Evolutionary conservation across 2,329 filamentous ascomycete genomes (phyloP).

Genomic region (Scedosporium apiospermum): DNA sequence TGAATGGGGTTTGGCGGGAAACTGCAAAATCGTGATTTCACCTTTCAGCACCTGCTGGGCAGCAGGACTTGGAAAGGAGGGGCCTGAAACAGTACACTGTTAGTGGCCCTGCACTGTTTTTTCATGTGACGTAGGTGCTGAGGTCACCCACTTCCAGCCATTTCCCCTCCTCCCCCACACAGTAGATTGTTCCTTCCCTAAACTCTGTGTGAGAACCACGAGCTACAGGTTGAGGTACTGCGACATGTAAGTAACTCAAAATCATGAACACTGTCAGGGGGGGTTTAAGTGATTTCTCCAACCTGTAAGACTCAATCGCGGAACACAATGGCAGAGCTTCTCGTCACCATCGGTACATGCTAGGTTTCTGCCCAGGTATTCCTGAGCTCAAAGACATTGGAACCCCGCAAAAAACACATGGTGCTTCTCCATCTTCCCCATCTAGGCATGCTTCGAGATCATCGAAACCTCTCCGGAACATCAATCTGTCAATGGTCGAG

Average conservation of each 20-base stretch:
- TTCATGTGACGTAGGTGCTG: not conserved
- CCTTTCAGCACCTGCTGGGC: not conserved
- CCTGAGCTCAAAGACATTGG: slow-evolving; percentile 1
- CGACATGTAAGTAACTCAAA: not conserved
- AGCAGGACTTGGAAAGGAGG: not conserved
- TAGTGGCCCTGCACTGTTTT: not conserved
- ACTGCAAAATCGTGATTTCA: not conserved
- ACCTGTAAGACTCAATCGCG: not conserved
- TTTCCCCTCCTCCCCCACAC: slow-evolving; percentile 2
- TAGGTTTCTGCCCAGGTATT: not conserved
- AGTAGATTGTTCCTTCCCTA: not conserved
- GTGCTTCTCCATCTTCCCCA: not conserved
- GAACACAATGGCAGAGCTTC: not conserved
- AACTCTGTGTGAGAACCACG: not conserved
- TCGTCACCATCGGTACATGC: slow-evolving; percentile 1
- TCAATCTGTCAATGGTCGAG: not conserved
- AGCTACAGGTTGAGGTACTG: not conserved
- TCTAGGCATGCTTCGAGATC: not conserved
- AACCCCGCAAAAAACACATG: slow-evolving; percentile 3
- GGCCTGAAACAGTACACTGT: not conserved
- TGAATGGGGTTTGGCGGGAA: not conserved
- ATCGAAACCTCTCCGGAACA: slow-evolving; percentile 1
- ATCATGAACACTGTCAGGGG: slow-evolving; percentile 5
- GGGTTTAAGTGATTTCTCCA: not conserved
- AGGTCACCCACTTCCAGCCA: not conserved